These are phyloP conservation scores for Cunninghamia lanceolata DNA, from an alignment of 75 land plant genomes.

Conservation along the genomic window DNA sequence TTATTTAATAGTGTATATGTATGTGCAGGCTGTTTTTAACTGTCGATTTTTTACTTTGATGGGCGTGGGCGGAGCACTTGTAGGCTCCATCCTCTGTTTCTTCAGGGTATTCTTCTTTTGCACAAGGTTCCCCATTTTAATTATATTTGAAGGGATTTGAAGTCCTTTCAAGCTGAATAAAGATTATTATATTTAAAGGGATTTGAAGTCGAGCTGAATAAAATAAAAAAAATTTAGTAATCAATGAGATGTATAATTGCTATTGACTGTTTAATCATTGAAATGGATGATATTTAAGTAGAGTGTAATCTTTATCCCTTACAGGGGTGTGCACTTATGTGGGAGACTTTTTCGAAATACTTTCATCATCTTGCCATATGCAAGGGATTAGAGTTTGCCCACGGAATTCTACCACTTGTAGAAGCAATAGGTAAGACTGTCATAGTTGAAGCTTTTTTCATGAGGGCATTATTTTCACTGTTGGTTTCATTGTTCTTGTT, in stretches of 20 bases:
- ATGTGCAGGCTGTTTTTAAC: constrained; percentile 29
- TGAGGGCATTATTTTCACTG: too few relatives aligned
- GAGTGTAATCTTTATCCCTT: neutral
- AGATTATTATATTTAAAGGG: neutral
- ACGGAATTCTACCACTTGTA: neutral
- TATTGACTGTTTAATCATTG: too few relatives aligned
- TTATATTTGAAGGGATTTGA: neutral
- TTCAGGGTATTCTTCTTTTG: constrained; percentile 18
- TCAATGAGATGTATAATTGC: too few relatives aligned
- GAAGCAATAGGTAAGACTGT: neutral
- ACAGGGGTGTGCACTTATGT: neutral
- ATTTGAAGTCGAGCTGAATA: too few relatives aligned
- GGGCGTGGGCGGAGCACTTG: constrained; percentile 33
- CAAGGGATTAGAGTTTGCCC: neutral
- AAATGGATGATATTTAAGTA: too few relatives aligned
- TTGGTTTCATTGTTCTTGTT: too few relatives aligned
- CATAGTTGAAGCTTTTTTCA: too few relatives aligned
- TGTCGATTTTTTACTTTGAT: constrained; percentile 36
- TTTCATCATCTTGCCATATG: neutral
- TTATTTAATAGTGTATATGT: neutral
- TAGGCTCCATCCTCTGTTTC: constrained; percentile 37
- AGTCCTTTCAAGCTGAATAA: neutral
- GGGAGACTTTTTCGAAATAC: neutral
- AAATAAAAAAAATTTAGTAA: too few relatives aligned
- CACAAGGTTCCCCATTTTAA: neutral